Evolutionary conservation across 208 protist genomes (phyloP).

Genomic region (Wallacemonas collosoma): DNA sequence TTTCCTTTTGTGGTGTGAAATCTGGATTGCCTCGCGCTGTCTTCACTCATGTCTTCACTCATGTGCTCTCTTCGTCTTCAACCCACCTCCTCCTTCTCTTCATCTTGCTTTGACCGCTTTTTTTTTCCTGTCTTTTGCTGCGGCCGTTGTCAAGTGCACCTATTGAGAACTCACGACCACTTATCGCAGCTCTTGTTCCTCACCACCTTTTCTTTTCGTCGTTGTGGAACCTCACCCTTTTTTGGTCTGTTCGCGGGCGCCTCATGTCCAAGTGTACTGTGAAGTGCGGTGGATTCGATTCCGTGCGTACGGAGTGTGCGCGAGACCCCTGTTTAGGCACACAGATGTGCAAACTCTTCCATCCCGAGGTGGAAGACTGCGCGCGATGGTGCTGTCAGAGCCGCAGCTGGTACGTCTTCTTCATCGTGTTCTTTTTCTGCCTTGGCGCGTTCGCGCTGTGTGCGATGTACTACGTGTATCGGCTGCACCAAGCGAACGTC

Average conservation of each 20-base stretch:
- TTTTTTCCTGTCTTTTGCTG: no score
- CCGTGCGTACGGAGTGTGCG: constrained; percentile 73
- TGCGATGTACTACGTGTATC: constrained; percentile 68
- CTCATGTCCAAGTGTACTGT: constrained; percentile 37
- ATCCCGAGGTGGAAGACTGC: constrained; percentile 56
- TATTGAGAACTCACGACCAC: not conserved
- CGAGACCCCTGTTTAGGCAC: constrained; percentile 68
- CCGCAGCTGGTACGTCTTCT: constrained; percentile 70
- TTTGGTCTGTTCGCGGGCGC: not conserved
- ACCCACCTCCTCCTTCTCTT: not conserved
- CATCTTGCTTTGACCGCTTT: not conserved
- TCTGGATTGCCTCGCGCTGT: no score
- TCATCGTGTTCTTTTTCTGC: constrained; percentile 78
- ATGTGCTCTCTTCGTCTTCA: not conserved
- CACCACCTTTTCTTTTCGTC: not conserved
- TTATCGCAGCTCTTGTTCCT: not conserved
- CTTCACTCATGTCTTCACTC: not conserved
- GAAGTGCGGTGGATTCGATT: constrained; percentile 67
- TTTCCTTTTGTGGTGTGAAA: no score
- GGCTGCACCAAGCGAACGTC: constrained; percentile 79
- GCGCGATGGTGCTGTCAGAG: constrained; percentile 77
- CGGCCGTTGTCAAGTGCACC: no score
- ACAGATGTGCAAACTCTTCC: constrained; percentile 62
- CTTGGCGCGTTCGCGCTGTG: constrained; percentile 67
- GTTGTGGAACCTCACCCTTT: not conserved